A percentile compares a stretch with the other conserved stretches of the same genome.
phyloP scores from a whole-genome alignment of 306 rosid species.

The Cucurbita pepo region DNA sequence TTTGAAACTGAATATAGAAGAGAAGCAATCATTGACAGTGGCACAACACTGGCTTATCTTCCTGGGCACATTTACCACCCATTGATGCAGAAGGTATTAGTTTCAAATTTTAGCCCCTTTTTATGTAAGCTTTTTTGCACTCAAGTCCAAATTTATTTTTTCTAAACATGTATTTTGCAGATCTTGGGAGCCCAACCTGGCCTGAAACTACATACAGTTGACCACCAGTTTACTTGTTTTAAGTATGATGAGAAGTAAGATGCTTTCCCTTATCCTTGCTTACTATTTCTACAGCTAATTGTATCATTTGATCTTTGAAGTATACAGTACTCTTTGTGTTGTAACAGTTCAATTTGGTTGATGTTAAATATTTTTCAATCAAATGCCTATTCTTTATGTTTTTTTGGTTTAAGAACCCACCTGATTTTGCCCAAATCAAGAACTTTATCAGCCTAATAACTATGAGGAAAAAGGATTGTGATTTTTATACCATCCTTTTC shows the following conservation, averaged over 20 bases:
- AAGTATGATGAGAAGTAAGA: background rate
- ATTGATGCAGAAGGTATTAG: conserved; percentile 31
- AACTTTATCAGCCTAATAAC: too few species aligned
- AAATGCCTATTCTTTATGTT: background rate
- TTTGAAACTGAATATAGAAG: conserved; percentile 29
- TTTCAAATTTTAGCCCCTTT: background rate
- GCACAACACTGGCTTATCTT: conserved; percentile 88
- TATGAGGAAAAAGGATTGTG: too few species aligned
- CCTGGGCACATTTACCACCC: conserved; percentile 26
- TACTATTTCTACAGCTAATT: background rate
- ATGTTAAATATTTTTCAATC: background rate
- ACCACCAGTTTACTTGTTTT: conserved; percentile 7
- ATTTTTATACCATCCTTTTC: too few species aligned
- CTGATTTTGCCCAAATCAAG: too few species aligned
- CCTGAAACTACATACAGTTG: conserved; percentile 20
- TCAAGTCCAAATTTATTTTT: conserved; percentile 1
- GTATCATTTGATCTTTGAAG: background rate
- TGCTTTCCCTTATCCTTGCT: background rate
- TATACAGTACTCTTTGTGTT: background rate
- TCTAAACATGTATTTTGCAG: conserved; percentile 14
- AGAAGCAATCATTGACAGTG: conserved; percentile 76
- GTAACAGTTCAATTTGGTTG: background rate
- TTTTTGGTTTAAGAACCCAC: too few species aligned
- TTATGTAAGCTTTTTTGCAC: background rate
- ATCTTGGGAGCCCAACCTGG: conserved; percentile 27